Percentiles rank a stretch among this genome's conserved stretches.
Conservation (phyloP, 768 basidiomycete species). For the Dioszegia hungarica region DNA sequence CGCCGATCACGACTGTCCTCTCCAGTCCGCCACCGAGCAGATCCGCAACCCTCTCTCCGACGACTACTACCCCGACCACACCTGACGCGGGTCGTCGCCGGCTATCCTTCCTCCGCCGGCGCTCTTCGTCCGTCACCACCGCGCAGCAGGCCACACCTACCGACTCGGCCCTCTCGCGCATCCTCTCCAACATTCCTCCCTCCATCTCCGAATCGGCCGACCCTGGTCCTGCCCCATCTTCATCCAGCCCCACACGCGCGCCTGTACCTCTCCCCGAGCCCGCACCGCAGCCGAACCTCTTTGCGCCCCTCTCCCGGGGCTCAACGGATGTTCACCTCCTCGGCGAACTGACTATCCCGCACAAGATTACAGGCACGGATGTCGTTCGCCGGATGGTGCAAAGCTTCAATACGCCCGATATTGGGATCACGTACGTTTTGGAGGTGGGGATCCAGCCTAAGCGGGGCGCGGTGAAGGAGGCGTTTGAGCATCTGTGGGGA, state of each 20-base stretch:
- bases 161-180: not conserved
- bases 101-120: constrained; percentile 4
- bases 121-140: not conserved
- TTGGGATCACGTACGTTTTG: constrained; percentile 36
- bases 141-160: not conserved
- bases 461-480: constrained; percentile 36
- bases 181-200: constrained; percentile 8
- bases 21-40: not conserved
- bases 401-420: constrained; percentile 33
- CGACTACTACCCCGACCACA: not conserved
- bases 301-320: constrained; percentile 3
- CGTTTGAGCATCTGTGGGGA: constrained; percentile 43
- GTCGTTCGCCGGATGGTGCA: constrained; percentile 17
- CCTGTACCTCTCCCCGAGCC: not conserved
- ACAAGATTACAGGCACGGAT: constrained; percentile 6
- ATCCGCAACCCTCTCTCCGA: not conserved
- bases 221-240: not conserved
- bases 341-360: constrained; percentile 20
- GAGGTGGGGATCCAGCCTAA: constrained; percentile 38
- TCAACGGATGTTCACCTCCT: constrained; percentile 37
- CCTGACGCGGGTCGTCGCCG: not conserved
- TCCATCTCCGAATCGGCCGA: constrained; percentile 4
- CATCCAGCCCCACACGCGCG: not conserved
- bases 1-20: not conserved
- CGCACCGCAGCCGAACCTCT: not conserved